Conservation (phyloP, 140 eudicot genomes). For the Stevia rebaudiana region DNA sequence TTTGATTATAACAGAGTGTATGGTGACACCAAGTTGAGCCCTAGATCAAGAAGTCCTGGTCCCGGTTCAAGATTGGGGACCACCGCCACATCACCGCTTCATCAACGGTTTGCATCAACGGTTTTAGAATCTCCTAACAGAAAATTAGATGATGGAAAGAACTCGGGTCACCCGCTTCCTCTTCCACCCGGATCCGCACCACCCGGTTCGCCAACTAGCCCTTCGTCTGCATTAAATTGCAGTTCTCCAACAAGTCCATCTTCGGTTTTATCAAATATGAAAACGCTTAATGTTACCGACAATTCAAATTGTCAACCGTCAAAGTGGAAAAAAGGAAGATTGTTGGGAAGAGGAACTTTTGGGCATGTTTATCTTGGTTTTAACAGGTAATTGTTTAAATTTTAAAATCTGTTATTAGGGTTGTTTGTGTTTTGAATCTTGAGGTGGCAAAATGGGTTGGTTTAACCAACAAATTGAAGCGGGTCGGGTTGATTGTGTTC, state of each 20-base stretch:
- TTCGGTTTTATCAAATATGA: conserved; percentile 46
- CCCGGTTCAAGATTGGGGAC: conserved; percentile 57
- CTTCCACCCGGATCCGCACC: conserved; percentile 43
- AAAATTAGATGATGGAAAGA: conserved; percentile 60
- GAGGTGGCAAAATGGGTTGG: conserved; percentile 3
- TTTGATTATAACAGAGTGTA: conserved; percentile 38
- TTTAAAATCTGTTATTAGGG: neutral
- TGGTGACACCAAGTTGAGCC: conserved; percentile 44
- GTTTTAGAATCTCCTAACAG: conserved; percentile 58
- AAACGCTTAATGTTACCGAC: conserved; percentile 39
- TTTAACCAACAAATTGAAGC: neutral
- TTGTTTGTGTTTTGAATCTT: neutral
- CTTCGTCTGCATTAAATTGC: conserved; percentile 48
- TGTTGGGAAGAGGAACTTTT: conserved; percentile 94
- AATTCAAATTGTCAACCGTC: conserved; percentile 32
- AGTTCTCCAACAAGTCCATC: conserved; percentile 78
- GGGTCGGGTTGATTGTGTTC: neutral
- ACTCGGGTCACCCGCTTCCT: conserved; percentile 69
- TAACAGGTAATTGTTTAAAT: conserved; percentile 45
- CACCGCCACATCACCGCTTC: conserved; percentile 71
- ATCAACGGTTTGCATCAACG: conserved; percentile 49
- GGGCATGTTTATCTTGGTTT: conserved; percentile 98
- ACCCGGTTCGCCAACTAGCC: conserved; percentile 72
- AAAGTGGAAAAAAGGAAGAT: conserved; percentile 89
- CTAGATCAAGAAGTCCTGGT: conserved; percentile 66